Percentiles rank a stretch among this genome's conserved stretches.
Evolutionary conservation across 371 early-diverging fungal genomes (phyloP).

Genomic region (Mortierella sp.): DNA sequence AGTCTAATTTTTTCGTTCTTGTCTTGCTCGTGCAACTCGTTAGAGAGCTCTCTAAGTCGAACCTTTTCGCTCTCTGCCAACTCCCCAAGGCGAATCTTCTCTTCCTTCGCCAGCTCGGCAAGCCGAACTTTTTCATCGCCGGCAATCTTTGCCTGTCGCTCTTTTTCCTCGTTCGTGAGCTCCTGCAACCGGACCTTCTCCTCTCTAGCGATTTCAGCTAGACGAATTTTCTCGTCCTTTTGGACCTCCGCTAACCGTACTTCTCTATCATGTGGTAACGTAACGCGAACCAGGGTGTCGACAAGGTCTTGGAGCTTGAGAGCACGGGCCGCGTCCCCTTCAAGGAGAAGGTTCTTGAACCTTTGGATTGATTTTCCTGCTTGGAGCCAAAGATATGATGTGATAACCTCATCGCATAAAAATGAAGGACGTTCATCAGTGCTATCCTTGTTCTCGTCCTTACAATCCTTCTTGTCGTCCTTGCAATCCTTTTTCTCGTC

Average conservation of each 20-base stretch:
- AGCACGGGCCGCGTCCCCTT: neutral
- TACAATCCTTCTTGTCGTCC: too few relatives aligned
- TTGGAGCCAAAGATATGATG: neutral
- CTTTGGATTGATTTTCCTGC: neutral
- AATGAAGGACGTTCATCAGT: too few relatives aligned
- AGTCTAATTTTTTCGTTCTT: neutral
- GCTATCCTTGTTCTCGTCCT: too few relatives aligned
- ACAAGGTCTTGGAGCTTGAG: neutral
- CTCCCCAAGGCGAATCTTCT: neutral
- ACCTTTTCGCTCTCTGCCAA: neutral
- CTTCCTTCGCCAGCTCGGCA: neutral
- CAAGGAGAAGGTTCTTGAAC: neutral
- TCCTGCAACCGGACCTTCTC: neutral
- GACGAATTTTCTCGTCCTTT: neutral
- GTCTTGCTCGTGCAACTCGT: neutral
- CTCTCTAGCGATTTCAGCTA: neutral
- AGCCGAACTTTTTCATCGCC: neutral
- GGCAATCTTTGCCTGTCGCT: neutral
- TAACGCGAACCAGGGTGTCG: neutral
- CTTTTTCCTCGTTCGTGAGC: slow-evolving; percentile 2
- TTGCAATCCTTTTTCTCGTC: too few relatives aligned
- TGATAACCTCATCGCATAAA: neutral
- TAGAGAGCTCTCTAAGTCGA: neutral
- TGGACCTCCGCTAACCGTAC: slow-evolving; percentile 1
- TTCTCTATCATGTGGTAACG: neutral